Percentiles rank a stretch among this genome's conserved stretches.
Conservation (phyloP, 2,329 filamentous ascomycete genomes). For the Fusarium chuoi region DNA sequence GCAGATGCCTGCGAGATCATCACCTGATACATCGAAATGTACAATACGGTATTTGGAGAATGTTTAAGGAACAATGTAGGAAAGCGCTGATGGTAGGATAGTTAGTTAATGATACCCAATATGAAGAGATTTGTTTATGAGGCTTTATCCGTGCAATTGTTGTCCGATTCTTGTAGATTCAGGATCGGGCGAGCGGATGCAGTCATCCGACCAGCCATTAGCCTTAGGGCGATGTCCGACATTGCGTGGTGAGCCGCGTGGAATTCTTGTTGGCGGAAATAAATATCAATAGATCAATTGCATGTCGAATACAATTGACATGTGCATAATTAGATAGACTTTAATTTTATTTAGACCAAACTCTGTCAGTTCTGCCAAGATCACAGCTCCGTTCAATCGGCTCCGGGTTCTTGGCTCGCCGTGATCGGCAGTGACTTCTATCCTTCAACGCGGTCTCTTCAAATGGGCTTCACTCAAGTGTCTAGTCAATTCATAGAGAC, state of each 20-base stretch:
- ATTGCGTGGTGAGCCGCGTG: too few species aligned
- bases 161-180: not conserved
- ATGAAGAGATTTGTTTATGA: not conserved
- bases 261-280: too few species aligned
- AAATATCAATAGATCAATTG: not conserved
- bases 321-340: not conserved
- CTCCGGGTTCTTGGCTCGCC: not conserved
- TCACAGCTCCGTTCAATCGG: not conserved
- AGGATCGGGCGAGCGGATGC: not conserved
- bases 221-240: not conserved
- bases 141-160: not conserved
- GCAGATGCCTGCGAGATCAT: not conserved
- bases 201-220: not conserved
- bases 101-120: conserved; percentile 17
- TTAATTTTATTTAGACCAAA: not conserved
- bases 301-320: accelerated
- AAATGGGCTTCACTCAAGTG: accelerated
- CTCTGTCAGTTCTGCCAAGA: not conserved
- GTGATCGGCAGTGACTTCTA: not conserved
- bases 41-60: conserved; percentile 5
- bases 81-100: not conserved
- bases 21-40: conserved; percentile 1
- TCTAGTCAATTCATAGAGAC: accelerated
- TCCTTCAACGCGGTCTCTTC: accelerated
- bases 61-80: not conserved